These are phyloP conservation scores for Blastocystis sp. DNA, from an alignment of 352 stramenopile genomes.

Conservation along the genomic window DNA sequence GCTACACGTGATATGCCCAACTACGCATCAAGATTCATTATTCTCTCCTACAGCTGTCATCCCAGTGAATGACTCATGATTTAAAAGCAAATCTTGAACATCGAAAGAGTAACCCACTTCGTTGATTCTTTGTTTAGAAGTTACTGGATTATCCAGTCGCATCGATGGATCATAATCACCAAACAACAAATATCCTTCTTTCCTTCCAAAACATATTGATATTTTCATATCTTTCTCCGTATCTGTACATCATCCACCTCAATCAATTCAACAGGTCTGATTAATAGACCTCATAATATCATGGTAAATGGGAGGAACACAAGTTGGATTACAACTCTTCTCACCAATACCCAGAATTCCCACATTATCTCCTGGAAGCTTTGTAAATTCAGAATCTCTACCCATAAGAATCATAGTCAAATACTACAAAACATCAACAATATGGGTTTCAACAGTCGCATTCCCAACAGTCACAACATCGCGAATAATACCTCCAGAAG, in stretches of 20 bases:
- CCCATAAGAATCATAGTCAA: too few species aligned
- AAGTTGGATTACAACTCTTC: constrained; percentile 27
- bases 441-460: not conserved
- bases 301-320: constrained; percentile 4
- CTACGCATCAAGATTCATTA: not conserved
- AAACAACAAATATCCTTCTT: not conserved
- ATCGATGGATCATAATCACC: not conserved
- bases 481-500: not conserved
- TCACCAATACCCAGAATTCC: constrained; percentile 24
- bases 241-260: not conserved
- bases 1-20: constrained; percentile 2
- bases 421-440: constrained; percentile 6
- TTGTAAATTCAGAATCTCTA: constrained; percentile 3
- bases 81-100: constrained; percentile 7
- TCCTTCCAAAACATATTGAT: not conserved
- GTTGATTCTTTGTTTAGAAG: not conserved
- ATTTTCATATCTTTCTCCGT: constrained; percentile 21
- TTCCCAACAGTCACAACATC: not conserved
- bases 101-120: constrained; percentile 44
- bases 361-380: not conserved
- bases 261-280: not conserved
- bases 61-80: constrained; percentile 13
- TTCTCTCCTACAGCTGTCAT: not conserved
- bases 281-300: not conserved
- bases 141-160: not conserved